Evolutionary conservation across 2,329 filamentous ascomycete species (phyloP), one percentile per base, ranked within the genome.

Genomic region (Amylocarpus encephaloides): DNA sequence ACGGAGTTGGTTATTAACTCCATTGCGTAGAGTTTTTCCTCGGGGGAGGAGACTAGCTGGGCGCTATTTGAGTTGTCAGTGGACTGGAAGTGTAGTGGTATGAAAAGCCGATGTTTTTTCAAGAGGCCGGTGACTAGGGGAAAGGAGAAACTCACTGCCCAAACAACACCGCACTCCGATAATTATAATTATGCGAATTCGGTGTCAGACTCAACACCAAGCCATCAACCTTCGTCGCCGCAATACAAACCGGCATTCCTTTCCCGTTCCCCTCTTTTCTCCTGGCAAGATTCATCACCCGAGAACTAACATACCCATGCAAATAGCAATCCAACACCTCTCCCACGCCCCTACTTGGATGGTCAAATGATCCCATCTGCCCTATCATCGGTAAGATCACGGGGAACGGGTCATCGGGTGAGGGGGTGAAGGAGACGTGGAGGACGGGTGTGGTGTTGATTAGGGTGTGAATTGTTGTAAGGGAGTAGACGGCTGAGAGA

Each of bases 171-270:
- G 86, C 86, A 35, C 83, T 88, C 54, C 88, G 86, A 71, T 94
- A 95, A 71, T 94, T 92, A 73, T 88, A 92, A 70, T 80, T 88
- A 72, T 94, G 88, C 49, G 78, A 80, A 71, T 88, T 86, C n/a
- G 88, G 85, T 0, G 88, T 88, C 11, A 93, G 77, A 15, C 85
- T 79, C 29, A 95, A 78, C 11, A 94, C 82, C 46, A 93, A 73
- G 39, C 88, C 88, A 69, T 94, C 88, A 40, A 94, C 70, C 64
- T 85, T 82, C 40, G 82, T 86, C 1, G 85, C 86, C 16, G 83
- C 77, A 35, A 93, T 74, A 63, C 80, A 85, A 38, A 94, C 71
- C 1, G 88, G 85, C n/a, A 94, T 68, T 13, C 84, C 84, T 22
- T 72, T 62, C 7, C 61, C 33, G 30, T 72, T 62, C 7, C 61